Evolutionary conservation across 805 yeast genomes (phyloP).

Genomic region (Hanseniaspora lachancei): DNA sequence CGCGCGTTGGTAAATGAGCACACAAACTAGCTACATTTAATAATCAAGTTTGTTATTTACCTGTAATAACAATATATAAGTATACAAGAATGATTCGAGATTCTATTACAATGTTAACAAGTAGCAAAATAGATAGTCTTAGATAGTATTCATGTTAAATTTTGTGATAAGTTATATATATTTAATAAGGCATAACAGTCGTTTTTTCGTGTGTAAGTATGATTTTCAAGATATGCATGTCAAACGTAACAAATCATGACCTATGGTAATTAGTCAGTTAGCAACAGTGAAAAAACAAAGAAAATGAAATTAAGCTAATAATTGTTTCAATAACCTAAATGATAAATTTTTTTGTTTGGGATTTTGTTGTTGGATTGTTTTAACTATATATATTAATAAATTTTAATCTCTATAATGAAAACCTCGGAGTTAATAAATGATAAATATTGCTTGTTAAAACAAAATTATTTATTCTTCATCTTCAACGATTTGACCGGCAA

Average conservation of each 20-base stretch:
- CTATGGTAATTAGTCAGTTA: background rate
- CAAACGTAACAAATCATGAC: background rate
- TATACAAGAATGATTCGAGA: background rate
- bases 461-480: constrained; percentile 14
- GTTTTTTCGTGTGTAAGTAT: background rate
- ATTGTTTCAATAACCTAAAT: background rate
- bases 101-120: background rate
- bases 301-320: background rate
- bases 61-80: background rate
- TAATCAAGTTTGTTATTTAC: too few relatives aligned
- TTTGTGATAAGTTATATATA: too few relatives aligned
- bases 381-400: background rate
- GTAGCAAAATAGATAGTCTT: too few relatives aligned
- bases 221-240: background rate
- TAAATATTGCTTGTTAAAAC: background rate
- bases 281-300: background rate
- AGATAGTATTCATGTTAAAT: too few relatives aligned
- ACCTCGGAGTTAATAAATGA: background rate
- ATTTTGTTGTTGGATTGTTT: background rate
- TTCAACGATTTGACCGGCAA: constrained; percentile 95
- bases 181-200: too few relatives aligned
- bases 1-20: too few relatives aligned
- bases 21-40: too few relatives aligned
- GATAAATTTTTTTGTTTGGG: background rate
- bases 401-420: background rate